A percentile compares a stretch with the other conserved stretches of the same genome.
These are phyloP conservation scores for Aureobasidium leucospermi DNA, from an alignment of 2,329 filamentous ascomycete genomes.

Conservation along the genomic window DNA sequence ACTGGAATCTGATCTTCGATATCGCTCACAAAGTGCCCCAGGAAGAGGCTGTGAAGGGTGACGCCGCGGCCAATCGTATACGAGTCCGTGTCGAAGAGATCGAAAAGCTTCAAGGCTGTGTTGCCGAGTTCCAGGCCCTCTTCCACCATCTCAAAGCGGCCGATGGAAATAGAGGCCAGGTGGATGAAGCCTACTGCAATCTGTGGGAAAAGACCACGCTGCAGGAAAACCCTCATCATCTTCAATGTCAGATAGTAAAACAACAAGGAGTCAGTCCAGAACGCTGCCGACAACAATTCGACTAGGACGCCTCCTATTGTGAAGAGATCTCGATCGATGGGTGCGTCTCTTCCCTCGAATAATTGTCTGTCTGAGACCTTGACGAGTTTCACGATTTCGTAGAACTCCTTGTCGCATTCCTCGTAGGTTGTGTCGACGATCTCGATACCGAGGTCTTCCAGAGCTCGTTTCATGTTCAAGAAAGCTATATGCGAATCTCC, in stretches of 20 bases:
- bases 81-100: constrained; percentile 52
- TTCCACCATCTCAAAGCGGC: constrained; percentile 63
- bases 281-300: constrained; percentile 62
- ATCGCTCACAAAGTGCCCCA: constrained; percentile 63
- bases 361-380: constrained; percentile 30
- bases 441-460: constrained; percentile 60
- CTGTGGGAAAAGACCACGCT: constrained; percentile 59
- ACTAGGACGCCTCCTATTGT: constrained; percentile 63
- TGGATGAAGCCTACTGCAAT: constrained; percentile 62
- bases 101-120: constrained; percentile 57
- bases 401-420: constrained; percentile 69
- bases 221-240: constrained; percentile 60
- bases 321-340: constrained; percentile 46
- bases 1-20: constrained; percentile 51
- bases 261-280: constrained; percentile 65
- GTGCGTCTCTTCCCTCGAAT: constrained; percentile 36
- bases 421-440: constrained; percentile 63
- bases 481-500: constrained; percentile 67
- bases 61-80: constrained; percentile 62
- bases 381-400: constrained; percentile 31
- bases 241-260: constrained; percentile 65
- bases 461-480: constrained; percentile 60
- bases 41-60: constrained; percentile 61
- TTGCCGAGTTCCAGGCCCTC: constrained; percentile 59
- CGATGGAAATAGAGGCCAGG: constrained; percentile 58